These are phyloP conservation scores for Rhizopus microsporus DNA, from an alignment of 371 early-diverging fungal species.

Conservation along the genomic window DNA sequence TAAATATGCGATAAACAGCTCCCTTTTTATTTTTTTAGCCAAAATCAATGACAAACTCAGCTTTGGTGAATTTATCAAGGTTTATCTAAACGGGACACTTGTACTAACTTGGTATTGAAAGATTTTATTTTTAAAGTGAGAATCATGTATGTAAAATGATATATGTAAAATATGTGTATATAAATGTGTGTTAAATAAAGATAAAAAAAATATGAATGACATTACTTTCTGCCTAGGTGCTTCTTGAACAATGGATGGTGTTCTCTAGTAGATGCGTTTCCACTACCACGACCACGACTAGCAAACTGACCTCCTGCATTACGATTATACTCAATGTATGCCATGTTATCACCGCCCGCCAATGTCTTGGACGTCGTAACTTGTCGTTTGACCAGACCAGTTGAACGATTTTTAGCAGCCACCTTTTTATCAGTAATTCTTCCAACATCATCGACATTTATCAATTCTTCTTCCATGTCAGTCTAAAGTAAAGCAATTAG, in stretches of 20 bases:
- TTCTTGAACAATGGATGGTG: conserved; percentile 77
- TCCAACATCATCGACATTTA: conserved; percentile 44
- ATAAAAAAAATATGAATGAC: too few species aligned
- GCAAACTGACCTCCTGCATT: conserved; percentile 44
- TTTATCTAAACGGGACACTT: too few species aligned
- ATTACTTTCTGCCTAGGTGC: conserved; percentile 49
- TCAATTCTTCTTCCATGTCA: conserved; percentile 60
- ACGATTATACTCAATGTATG: conserved; percentile 81
- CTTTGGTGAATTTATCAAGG: too few species aligned
- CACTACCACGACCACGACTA: conserved; percentile 41
- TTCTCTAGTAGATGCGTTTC: conserved; percentile 43
- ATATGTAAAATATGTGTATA: too few species aligned
- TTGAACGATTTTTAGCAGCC: conserved; percentile 36
- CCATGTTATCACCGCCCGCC: conserved; percentile 94
- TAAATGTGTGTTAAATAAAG: too few species aligned
- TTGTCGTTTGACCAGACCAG: conserved; percentile 40
- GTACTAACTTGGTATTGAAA: too few species aligned
- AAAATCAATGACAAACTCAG: too few species aligned
- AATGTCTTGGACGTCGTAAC: conserved; percentile 77
- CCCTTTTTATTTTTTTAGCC: too few species aligned
- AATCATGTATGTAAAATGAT: too few species aligned
- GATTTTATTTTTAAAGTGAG: too few species aligned
- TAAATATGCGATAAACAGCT: too few species aligned
- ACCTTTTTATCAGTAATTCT: conserved; percentile 47
- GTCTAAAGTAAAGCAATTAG: conserved; percentile 29